Base-by-base conservation (phyloP, 768 basidiomycete genomes). In the Podaxis mareebaensis region DNA sequence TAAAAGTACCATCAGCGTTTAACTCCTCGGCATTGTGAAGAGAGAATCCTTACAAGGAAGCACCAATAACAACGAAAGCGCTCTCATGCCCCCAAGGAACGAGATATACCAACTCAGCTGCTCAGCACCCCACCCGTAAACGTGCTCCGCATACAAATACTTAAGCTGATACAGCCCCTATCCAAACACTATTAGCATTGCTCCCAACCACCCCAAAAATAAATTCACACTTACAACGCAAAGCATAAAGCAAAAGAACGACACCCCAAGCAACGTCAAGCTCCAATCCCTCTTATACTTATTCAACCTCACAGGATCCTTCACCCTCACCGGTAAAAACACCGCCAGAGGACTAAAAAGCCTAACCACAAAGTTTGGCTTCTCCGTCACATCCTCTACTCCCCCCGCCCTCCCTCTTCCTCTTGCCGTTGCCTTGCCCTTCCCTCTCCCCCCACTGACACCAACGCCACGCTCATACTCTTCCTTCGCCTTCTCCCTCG, bases 141-240 rank as follows among this genome's bases (percentile, higher is more conserved):
- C 74, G 69, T 92, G 89, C 57, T 79, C 84, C 2, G 89, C 91
- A 70, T 93, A 95, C 28, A 93, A 77, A 72, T 93, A 93, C 70
- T 93, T 95, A 72, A 93, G 77, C 71, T 91, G 90, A 74, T 85
- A 88, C 3, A 93, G 67, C n/a, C 92, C 92, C 83, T 90, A 60
- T 3, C 60, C 52, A 28, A 55, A 33, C 26, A 17, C 22, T 2
- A 12, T 58, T 20, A 59, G 38, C n/a, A 48, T 33, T 28, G 28
- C 28, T n/a, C n/a, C 20, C 12, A 49, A 20, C 49, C 13, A 17
- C 38, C 33, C 30, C 22, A 12, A 30, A 59, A 26, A 53, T 13
- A 20, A 39, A 24, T 12, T 48, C 13, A 20, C 12, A 77, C 88
- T 73, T 69, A 91, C 91, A 60, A 82, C 78, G n/a, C 91, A 82